Evolutionary conservation across 768 basidiomycete genomes (phyloP).

Genomic region (Russula vinacea): DNA sequence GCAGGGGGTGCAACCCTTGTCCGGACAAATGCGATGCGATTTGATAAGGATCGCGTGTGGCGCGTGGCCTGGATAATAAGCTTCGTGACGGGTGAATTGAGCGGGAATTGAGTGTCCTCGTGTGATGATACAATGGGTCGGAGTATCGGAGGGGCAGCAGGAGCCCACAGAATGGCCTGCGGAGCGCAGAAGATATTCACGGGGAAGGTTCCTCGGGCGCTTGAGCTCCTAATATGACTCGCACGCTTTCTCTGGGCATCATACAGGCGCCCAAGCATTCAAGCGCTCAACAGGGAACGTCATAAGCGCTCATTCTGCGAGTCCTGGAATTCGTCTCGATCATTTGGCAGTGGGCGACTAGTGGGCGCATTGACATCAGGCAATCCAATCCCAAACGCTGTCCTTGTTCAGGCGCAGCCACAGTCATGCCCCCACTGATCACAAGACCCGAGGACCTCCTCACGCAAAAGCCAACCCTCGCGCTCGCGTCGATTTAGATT

Average conservation of each 20-base stretch:
- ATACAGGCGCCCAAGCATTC: not conserved
- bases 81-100: not conserved
- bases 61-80: not conserved
- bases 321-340: slow-evolving; percentile 24
- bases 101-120: not conserved
- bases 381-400: not conserved
- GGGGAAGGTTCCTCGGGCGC: slow-evolving; percentile 16
- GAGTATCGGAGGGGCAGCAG: not conserved
- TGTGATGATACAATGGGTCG: slow-evolving; percentile 1
- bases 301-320: not conserved
- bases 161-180: not conserved
- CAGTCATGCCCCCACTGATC: not conserved
- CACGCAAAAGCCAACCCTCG: not conserved
- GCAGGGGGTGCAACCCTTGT: not conserved
- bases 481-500: not conserved
- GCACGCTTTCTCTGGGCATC: slow-evolving; percentile 1
- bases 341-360: slow-evolving; percentile 1
- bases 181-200: slow-evolving; percentile 7
- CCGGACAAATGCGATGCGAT: not conserved
- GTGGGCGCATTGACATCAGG: not conserved
- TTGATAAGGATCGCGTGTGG: slow-evolving; percentile 17
- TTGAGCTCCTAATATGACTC: not conserved
- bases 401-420: slow-evolving; percentile 5
- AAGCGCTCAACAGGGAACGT: too few relatives aligned
- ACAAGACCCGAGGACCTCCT: slow-evolving; percentile 1